Base-by-base conservation (phyloP, 169 alveolate genomes). In the Eimeria necatrix region DNA sequence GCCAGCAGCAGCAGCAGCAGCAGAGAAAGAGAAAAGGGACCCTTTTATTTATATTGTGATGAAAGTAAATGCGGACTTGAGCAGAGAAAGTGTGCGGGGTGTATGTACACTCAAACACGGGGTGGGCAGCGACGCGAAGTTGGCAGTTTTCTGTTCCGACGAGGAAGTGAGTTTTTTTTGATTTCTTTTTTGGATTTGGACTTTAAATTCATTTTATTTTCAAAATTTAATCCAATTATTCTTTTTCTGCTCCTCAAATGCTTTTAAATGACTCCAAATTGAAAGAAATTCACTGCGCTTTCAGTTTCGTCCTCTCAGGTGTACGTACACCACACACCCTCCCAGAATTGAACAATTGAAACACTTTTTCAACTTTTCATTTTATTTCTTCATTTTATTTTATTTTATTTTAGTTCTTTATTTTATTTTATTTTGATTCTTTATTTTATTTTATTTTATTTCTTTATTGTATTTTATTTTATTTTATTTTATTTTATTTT, bases 81-180 rank as follows among this genome's bases (percentile, higher is more conserved):
- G 73, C 64, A 52, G 96, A 41, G 94, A 94, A 68, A 49, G 86
- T 41, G 96, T 94, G 24, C 91, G 96, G n/a, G 96, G 96, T 48
- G 94, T 86, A 20, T 80, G 91, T 73, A 68, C 78, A 32, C 94
- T 94, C 16, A 92, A 78, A 14, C 61, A 74, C 22, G 96, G 96
- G 1, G 94, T 94, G 12, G 85, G 87, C 51, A 87, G 92, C 56
- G 71, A 86, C 20, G 93, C 71, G 61, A 59, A 91, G 20, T 71
- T 94, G 48, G 92, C 93, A 24, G 96, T 71, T 61, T 90, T 94
- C 51, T 94, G 96, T 61, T 94, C 96, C 20, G 96, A 94, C 59
- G 90, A 87, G 49, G 86, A 87, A 56, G 93, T 86, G n/a, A 56
- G 68, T 12, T 18, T 56, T 56, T 0, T 18, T 56, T 56, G 4